These are phyloP conservation scores for Chimonanthus praecox DNA, from an alignment of 164 flowering plant genomes.

Conservation along the genomic window DNA sequence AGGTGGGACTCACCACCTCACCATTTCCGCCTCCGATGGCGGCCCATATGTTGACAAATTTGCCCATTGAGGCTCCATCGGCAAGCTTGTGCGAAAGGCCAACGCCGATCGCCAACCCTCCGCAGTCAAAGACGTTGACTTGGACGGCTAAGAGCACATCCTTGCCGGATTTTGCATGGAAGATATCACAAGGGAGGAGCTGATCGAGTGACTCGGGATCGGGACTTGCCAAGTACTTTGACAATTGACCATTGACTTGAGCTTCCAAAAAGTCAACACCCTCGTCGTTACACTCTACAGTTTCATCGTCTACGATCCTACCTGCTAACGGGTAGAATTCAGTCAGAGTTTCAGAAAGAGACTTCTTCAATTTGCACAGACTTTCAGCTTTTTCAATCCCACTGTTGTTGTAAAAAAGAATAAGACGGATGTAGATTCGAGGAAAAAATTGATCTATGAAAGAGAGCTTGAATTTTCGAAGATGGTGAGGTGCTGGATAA, in stretches of 20 bases:
- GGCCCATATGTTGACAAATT: constrained; percentile 33
- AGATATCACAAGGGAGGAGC: constrained; percentile 17
- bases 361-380: not conserved
- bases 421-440: constrained; percentile 4
- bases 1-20: constrained; percentile 9
- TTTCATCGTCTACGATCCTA: not conserved
- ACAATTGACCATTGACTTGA: not conserved
- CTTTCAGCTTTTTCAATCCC: not conserved
- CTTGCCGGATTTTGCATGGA: not conserved
- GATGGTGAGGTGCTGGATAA: constrained; percentile 19
- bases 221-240: not conserved
- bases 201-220: not conserved
- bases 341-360: constrained; percentile 5
- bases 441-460: constrained; percentile 13
- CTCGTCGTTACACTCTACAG: constrained; percentile 4
- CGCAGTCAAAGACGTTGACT: constrained; percentile 32
- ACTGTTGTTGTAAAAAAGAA: constrained; percentile 4
- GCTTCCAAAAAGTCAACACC: constrained; percentile 7
- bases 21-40: constrained; percentile 13
- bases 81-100: constrained; percentile 32
- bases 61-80: constrained; percentile 23
- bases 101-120: constrained; percentile 29
- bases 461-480: constrained; percentile 2
- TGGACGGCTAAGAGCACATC: constrained; percentile 23
- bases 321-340: constrained; percentile 14